These are phyloP conservation scores for Aphanomyces astaci DNA, from an alignment of 352 stramenopile species.

Conservation along the genomic window DNA sequence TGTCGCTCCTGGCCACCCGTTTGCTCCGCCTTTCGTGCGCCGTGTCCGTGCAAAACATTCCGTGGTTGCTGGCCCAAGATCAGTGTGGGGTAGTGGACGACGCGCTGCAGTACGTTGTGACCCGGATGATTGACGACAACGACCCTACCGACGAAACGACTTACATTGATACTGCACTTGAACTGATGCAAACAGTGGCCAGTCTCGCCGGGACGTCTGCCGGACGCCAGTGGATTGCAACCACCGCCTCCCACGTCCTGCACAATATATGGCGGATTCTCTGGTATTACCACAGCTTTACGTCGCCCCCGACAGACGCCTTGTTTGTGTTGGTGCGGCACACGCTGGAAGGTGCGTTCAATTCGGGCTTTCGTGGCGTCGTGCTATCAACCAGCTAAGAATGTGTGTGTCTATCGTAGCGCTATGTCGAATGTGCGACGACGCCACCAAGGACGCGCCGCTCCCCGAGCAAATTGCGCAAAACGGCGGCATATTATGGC, in stretches of 20 bases:
- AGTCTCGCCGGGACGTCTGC: slow-evolving; percentile 44
- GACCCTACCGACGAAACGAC: slow-evolving; percentile 25
- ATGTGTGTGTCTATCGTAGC: neutral
- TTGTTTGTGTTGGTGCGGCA: slow-evolving; percentile 64
- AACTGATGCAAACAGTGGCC: slow-evolving; percentile 64
- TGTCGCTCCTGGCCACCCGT: slow-evolving; percentile 54
- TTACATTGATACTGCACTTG: slow-evolving; percentile 42
- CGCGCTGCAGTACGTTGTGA: slow-evolving; percentile 60
- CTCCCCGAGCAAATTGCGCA: slow-evolving; percentile 52
- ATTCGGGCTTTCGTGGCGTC: neutral
- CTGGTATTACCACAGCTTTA: slow-evolving; percentile 61
- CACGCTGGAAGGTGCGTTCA: slow-evolving; percentile 56
- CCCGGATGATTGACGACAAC: slow-evolving; percentile 37
- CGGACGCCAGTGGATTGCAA: slow-evolving; percentile 52
- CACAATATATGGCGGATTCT: slow-evolving; percentile 63
- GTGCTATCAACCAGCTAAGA: neutral
- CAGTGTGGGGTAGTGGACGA: slow-evolving; percentile 47
- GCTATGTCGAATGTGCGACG: slow-evolving; percentile 32
- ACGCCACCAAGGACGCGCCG: slow-evolving; percentile 49
- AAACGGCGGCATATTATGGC: slow-evolving; percentile 50
- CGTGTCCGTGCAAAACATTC: slow-evolving; percentile 40
- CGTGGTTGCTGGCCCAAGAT: slow-evolving; percentile 45
- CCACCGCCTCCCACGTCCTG: slow-evolving; percentile 51
- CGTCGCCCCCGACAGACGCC: slow-evolving; percentile 34
- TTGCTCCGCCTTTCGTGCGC: slow-evolving; percentile 62